Conservation (phyloP, 371 early-diverging fungal species). For the Amoeboaphelidium protococcarum region DNA sequence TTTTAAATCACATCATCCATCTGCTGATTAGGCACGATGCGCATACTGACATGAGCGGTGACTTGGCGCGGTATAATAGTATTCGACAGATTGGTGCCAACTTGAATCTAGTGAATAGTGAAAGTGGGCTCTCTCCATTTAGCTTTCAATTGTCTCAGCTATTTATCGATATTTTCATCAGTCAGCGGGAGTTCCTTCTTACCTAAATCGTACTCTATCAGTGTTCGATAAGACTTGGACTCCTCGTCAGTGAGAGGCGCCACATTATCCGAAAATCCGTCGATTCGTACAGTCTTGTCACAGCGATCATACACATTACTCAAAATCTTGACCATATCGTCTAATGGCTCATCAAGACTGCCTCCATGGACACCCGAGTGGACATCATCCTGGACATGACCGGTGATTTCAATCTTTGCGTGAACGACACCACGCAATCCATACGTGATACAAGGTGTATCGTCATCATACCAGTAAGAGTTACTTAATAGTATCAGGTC, state of each 20-base stretch:
- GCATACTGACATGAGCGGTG: conserved; percentile 41
- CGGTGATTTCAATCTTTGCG: conserved; percentile 28
- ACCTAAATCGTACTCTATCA: conserved; percentile 1
- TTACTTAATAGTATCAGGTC: conserved; percentile 40
- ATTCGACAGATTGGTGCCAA: conserved; percentile 26
- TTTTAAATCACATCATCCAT: conserved; percentile 24
- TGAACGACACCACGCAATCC: conserved; percentile 46
- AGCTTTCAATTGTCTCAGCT: conserved; percentile 29
- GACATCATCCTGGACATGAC: conserved; percentile 26
- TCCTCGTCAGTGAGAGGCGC: conserved; percentile 6
- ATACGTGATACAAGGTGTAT: conserved; percentile 35
- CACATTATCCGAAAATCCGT: conserved; percentile 12
- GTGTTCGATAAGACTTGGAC: conserved; percentile 9
- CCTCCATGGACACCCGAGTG: conserved; percentile 69
- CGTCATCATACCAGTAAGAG: conserved; percentile 39
- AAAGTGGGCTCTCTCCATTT: conserved; percentile 53
- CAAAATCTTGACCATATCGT: conserved; percentile 37
- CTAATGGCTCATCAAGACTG: conserved; percentile 38
- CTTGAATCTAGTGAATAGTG: conserved; percentile 47
- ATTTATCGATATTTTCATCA: conserved; percentile 14
- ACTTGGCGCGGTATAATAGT: conserved; percentile 45
- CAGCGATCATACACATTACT: conserved; percentile 24
- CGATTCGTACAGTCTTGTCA: too few relatives aligned
- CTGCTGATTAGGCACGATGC: conserved; percentile 51
- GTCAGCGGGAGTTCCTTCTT: conserved; percentile 10